phyloP scores from a whole-genome alignment of 768 basidiomycete genomes.

The Boletus reticulatus region DNA sequence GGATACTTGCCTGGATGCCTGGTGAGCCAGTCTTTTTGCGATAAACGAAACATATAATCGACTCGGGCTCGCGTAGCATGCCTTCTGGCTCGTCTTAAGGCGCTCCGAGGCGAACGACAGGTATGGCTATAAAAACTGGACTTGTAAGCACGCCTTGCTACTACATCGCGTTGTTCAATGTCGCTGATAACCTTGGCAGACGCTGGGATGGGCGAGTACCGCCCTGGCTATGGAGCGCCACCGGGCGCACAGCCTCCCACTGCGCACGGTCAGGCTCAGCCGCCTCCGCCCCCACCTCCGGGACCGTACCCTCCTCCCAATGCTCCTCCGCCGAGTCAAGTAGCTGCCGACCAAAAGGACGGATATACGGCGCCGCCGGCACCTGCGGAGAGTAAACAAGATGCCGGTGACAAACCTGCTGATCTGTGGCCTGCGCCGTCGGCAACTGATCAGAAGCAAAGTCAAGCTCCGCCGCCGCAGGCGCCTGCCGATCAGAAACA shows the following conservation, averaged over 20 bases:
- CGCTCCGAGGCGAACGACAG: conserved; percentile 75
- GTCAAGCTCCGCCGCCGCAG: neutral
- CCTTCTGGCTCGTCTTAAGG: conserved; percentile 84
- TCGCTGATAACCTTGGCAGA: conserved; percentile 2
- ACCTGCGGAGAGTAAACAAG: neutral
- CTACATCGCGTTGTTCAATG: neutral
- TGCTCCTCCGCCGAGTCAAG: neutral
- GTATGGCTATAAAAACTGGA: conserved; percentile 24
- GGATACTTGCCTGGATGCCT: conserved; percentile 69
- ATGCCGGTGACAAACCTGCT: neutral
- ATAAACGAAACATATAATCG: neutral
- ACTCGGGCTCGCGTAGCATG: conserved; percentile 46
- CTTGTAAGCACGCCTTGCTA: conserved; percentile 12
- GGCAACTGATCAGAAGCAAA: neutral
- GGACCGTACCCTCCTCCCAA: neutral
- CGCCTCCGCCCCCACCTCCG: neutral
- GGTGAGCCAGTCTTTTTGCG: conserved; percentile 26
- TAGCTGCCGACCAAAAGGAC: conserved; percentile 9
- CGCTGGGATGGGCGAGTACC: conserved; percentile 21
- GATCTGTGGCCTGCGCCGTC: neutral
- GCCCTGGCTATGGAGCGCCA: neutral
- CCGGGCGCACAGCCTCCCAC: neutral
- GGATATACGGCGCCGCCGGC: neutral
- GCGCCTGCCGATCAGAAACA: conserved; percentile 7
- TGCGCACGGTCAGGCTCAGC: neutral